Conservation (phyloP, 192 early-diverging fungal species). For the Podila epigama region DNA sequence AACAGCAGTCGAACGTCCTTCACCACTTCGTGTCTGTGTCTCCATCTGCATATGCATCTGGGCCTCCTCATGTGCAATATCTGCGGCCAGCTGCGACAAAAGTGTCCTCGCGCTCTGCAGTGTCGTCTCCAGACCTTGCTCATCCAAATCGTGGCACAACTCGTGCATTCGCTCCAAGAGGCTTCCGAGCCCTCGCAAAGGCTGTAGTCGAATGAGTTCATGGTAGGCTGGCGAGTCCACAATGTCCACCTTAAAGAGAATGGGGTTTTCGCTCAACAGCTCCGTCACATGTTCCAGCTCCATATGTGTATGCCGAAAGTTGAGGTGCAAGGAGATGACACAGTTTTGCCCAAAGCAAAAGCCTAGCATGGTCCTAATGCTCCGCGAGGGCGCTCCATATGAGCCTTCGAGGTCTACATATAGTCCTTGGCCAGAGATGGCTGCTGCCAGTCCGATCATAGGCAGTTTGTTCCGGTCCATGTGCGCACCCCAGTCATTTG, state of each 20-base stretch:
- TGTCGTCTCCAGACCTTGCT: neutral
- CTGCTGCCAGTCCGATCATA: slow-evolving; percentile 42
- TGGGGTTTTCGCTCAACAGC: slow-evolving; percentile 35
- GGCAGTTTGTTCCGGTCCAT: slow-evolving; percentile 47
- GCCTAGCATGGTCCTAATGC: slow-evolving; percentile 39
- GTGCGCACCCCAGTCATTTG: slow-evolving; percentile 38
- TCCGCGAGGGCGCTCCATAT: slow-evolving; percentile 39
- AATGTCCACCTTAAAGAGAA: slow-evolving; percentile 38
- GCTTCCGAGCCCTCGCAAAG: slow-evolving; percentile 22
- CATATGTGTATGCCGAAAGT: slow-evolving; percentile 44
- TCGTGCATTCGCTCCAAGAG: slow-evolving; percentile 25
- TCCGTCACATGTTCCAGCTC: slow-evolving; percentile 37
- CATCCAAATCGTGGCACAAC: slow-evolving; percentile 22
- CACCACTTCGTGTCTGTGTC: neutral
- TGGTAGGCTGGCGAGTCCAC: slow-evolving; percentile 37
- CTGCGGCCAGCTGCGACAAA: slow-evolving; percentile 1
- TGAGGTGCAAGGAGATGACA: slow-evolving; percentile 32
- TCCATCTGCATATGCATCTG: neutral
- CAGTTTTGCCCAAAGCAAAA: slow-evolving; percentile 42
- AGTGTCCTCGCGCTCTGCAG: neutral
- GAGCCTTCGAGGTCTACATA: slow-evolving; percentile 45
- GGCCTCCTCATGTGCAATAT: slow-evolving; percentile 9
- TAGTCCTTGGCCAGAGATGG: slow-evolving; percentile 38
- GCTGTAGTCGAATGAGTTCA: slow-evolving; percentile 26
- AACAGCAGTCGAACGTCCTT: neutral